Evolutionary conservation across 768 basidiomycete species (phyloP).

Genomic region (Pisolithus orientalis): DNA sequence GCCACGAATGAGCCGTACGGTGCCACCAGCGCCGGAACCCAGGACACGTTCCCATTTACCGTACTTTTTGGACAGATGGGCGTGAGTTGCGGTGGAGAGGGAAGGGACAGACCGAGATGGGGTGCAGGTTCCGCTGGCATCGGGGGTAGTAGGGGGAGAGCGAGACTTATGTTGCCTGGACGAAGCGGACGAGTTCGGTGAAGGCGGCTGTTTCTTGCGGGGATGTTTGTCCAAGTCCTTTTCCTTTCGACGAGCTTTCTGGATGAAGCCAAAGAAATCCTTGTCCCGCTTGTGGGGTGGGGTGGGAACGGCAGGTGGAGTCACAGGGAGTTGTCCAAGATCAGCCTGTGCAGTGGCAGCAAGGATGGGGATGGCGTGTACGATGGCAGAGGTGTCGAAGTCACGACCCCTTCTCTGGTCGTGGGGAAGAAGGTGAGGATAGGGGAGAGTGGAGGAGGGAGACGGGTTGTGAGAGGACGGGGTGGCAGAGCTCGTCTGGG

Average conservation of each 20-base stretch:
- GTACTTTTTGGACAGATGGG: constrained; percentile 96
- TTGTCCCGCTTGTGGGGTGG: constrained; percentile 18
- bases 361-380: constrained; percentile 27
- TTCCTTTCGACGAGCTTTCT: constrained; percentile 29
- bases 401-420: constrained; percentile 30
- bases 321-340: constrained; percentile 1
- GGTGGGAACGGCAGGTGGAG: constrained; percentile 8
- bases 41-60: constrained; percentile 97
- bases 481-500: constrained; percentile 20
- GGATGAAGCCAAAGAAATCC: constrained; percentile 29
- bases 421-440: constrained; percentile 28
- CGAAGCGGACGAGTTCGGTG: constrained; percentile 25
- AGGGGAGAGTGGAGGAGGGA: constrained; percentile 19
- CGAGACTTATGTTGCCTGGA: constrained; percentile 22
- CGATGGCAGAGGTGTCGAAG: constrained; percentile 30
- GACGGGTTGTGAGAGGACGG: constrained; percentile 25
- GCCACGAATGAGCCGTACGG: constrained; percentile 92
- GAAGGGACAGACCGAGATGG: constrained; percentile 42
- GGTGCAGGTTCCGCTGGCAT: constrained; percentile 14
- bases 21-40: constrained; percentile 96
- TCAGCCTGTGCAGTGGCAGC: neutral
- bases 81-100: constrained; percentile 77
- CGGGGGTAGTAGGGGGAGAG: constrained; percentile 18
- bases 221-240: constrained; percentile 10
- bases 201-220: neutral